A percentile compares a stretch with the other conserved stretches of the same genome.
Evolutionary conservation across 768 basidiomycete genomes (phyloP).

Genomic region (Leccinum ochraceum): DNA sequence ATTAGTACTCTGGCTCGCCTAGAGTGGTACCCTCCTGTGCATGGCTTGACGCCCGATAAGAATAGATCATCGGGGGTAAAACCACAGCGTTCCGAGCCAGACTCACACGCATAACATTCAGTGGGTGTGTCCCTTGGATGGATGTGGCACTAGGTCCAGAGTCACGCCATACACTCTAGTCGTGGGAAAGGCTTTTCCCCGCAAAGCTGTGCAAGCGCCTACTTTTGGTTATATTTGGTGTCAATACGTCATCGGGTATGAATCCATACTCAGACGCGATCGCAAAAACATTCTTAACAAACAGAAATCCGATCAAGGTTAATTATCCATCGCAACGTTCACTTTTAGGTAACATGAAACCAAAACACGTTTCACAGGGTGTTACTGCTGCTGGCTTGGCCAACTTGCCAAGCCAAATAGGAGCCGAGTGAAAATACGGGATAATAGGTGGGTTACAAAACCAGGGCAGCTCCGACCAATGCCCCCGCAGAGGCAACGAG

Average conservation of each 20-base stretch:
- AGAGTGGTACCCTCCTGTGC: background rate
- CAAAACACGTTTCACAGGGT: constrained; percentile 7
- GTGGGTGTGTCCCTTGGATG: too few species aligned
- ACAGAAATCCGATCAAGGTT: background rate
- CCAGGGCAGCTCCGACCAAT: constrained; percentile 27
- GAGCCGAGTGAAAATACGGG: background rate
- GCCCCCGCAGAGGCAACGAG: constrained; percentile 29
- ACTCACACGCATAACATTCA: too few species aligned
- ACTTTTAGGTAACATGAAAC: background rate
- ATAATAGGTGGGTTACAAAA: constrained; percentile 16
- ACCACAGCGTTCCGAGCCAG: too few species aligned
- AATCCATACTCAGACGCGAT: background rate
- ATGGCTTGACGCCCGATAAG: background rate
- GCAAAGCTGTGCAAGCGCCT: constrained; percentile 4
- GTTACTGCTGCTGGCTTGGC: background rate
- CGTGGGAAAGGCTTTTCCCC: background rate
- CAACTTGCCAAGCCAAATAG: constrained; percentile 1
- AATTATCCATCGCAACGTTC: background rate
- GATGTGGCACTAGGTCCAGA: too few species aligned
- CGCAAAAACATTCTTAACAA: background rate
- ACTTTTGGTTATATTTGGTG: background rate
- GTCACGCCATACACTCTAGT: too few species aligned
- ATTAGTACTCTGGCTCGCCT: too few species aligned
- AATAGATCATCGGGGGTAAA: background rate
- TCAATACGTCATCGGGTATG: background rate